A percentile compares a stretch with the other conserved stretches of the same genome.
These are phyloP conservation scores for Neopestalotiopsis clavispora DNA, from an alignment of 2,329 filamentous ascomycete genomes.

Conservation along the genomic window DNA sequence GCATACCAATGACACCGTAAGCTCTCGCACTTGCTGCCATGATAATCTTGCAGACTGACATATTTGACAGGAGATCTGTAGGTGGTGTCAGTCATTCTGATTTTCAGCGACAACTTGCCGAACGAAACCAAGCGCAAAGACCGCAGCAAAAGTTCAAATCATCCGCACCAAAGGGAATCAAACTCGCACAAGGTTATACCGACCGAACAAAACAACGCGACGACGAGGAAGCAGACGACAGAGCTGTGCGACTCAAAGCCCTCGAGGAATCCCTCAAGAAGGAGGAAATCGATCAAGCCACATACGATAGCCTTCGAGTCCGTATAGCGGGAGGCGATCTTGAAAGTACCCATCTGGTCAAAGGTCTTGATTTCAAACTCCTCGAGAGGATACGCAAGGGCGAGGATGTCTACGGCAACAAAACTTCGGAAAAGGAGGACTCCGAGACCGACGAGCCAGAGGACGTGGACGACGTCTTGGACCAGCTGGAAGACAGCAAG, in stretches of 20 bases:
- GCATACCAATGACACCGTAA: slow-evolving; percentile 93
- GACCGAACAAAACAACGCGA: slow-evolving; percentile 76
- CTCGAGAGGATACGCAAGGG: slow-evolving; percentile 71
- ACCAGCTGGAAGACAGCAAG: slow-evolving; percentile 59
- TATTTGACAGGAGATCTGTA: slow-evolving; percentile 64
- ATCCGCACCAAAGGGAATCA: slow-evolving; percentile 81
- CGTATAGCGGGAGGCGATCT: slow-evolving; percentile 85
- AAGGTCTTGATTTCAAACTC: slow-evolving; percentile 87
- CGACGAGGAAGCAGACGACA: slow-evolving; percentile 56
- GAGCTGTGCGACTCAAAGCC: slow-evolving; percentile 72
- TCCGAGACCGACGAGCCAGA: slow-evolving; percentile 39
- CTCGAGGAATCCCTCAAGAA: slow-evolving; percentile 83
- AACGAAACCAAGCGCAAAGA: slow-evolving; percentile 63
- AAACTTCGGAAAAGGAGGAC: slow-evolving; percentile 31
- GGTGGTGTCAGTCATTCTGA: slow-evolving; percentile 61
- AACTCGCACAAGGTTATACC: slow-evolving; percentile 78
- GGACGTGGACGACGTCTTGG: slow-evolving; percentile 71
- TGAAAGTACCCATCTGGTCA: slow-evolving; percentile 83
- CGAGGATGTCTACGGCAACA: slow-evolving; percentile 64
- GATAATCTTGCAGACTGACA: slow-evolving; percentile 27
- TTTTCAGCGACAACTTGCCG: slow-evolving; percentile 84
- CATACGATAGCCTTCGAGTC: slow-evolving; percentile 75
- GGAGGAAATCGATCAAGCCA: slow-evolving; percentile 80
- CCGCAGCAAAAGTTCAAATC: slow-evolving; percentile 77
- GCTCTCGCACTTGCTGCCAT: slow-evolving; percentile 35